Evolutionary conservation across 306 rosid species (phyloP), one percentile per base, ranked within the genome.

Genomic region (peach (Prunus persica)): DNA sequence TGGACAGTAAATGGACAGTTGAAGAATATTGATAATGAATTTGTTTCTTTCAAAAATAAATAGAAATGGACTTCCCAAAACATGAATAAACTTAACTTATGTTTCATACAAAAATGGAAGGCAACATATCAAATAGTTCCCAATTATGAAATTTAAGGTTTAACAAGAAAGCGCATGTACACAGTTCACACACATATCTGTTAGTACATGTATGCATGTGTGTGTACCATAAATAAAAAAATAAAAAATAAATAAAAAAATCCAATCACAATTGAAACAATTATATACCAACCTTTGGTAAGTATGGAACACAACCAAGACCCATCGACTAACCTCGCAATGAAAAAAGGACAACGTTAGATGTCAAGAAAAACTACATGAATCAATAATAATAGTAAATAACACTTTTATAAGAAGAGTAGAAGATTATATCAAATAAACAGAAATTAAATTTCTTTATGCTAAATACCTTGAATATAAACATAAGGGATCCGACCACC

Each of bases 401-500:
- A n/a, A 56, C n/a, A 57, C 2, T 10, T 28, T 57, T 11, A 4
- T 57, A 32, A 8, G 49, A 65, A 34, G 3, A 75, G 32, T 52
- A 8, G 49, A 65, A 34, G 3, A 75, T 25, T 52, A 19, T 15
- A 18, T 11, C 32, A 69, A 47, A 80, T 43, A 13, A 60, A 32
- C 11, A 34, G 55, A 55, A 30, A 32, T 24, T 54, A 10, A 18
- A 10, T 62, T 57, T 18, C 60, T 70, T 10, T 54, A 55, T 38
- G 58, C 14, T 25, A 41, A 14, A 72, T 89, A 95, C 99, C 99
- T 95, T 95, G 83, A 95, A 95, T 87, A 95, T 90, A 83, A 92
- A 95, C 99, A 95, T 90, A 78, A 95, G 99, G 65, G 99, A 95
- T 70, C 97, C 93, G 68, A 92, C 93, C 83, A 95, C 99, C 85